These are phyloP conservation scores for Leccinum uliginosum DNA, from an alignment of 768 basidiomycete genomes.

Conservation along the genomic window DNA sequence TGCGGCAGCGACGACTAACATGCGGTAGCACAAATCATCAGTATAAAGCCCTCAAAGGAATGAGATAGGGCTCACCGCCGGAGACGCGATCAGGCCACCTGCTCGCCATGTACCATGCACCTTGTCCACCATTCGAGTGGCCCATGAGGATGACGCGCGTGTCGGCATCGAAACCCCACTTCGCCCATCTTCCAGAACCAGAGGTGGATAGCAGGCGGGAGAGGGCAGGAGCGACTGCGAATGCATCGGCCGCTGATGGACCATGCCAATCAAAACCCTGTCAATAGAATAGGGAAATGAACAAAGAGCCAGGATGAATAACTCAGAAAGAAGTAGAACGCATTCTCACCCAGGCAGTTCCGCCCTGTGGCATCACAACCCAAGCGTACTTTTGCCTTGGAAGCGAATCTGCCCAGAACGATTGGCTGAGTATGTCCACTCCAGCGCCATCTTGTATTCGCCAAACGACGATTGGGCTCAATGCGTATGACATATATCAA, in stretches of 20 bases:
- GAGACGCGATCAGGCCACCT: conserved; percentile 73
- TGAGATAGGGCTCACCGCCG: conserved; percentile 41
- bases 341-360: conserved; percentile 69
- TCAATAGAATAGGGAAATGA: not conserved
- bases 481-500: not conserved
- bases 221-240: conserved; percentile 58
- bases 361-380: conserved; percentile 78
- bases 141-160: conserved; percentile 68
- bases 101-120: conserved; percentile 75
- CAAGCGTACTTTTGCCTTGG: conserved; percentile 59
- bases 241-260: conserved; percentile 68
- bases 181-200: conserved; percentile 32
- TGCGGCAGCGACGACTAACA: conserved; percentile 67
- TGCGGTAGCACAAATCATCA: not conserved
- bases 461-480: conserved; percentile 1
- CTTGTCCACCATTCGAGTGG: conserved; percentile 93
- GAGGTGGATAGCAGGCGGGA: conserved; percentile 37
- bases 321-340: not conserved
- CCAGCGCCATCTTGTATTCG: conserved; percentile 75
- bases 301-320: not conserved
- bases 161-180: conserved; percentile 35
- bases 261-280: conserved; percentile 95
- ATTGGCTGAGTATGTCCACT: conserved; percentile 54
- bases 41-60: not conserved
- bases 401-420: conserved; percentile 64